Percentiles rank a stretch among this genome's conserved stretches.
Evolutionary conservation across 495 filamentous ascomycete species (phyloP).

Genomic region (Extremus antarcticus): DNA sequence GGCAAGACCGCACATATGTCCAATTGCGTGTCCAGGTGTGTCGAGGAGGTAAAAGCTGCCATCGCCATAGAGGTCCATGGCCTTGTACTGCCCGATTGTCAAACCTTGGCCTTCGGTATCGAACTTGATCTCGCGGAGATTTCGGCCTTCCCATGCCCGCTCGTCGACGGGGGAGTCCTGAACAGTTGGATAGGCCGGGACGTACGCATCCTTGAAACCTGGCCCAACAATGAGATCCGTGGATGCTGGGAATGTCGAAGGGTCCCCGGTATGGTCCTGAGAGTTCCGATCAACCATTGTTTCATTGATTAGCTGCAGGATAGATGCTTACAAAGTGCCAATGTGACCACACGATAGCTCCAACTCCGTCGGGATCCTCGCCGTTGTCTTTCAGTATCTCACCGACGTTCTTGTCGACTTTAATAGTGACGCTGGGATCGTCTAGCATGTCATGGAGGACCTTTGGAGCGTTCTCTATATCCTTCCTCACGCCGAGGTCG

Average conservation of each 20-base stretch:
- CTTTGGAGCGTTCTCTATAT: slow-evolving; percentile 37
- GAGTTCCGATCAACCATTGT: not conserved
- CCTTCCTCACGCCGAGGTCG: slow-evolving; percentile 48
- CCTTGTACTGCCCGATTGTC: slow-evolving; percentile 26
- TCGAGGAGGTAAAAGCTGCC: slow-evolving; percentile 50
- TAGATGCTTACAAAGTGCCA: slow-evolving; percentile 7
- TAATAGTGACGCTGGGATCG: slow-evolving; percentile 21
- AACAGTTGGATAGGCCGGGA: slow-evolving; percentile 43
- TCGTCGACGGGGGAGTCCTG: slow-evolving; percentile 24
- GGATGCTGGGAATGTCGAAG: slow-evolving; percentile 37
- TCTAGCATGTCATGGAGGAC: slow-evolving; percentile 23
- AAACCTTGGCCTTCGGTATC: slow-evolving; percentile 2
- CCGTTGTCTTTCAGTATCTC: slow-evolving; percentile 41
- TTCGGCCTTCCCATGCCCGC: slow-evolving; percentile 20
- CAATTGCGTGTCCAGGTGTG: slow-evolving; percentile 44
- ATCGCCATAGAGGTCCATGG: slow-evolving; percentile 41
- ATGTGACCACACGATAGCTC: slow-evolving; percentile 44
- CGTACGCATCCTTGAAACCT: slow-evolving; percentile 37
- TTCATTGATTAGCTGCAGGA: not conserved
- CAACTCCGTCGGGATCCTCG: slow-evolving; percentile 36
- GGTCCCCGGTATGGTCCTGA: slow-evolving; percentile 49
- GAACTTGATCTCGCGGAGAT: slow-evolving; percentile 27
- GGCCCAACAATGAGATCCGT: slow-evolving; percentile 44
- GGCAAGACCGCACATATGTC: slow-evolving; percentile 47
- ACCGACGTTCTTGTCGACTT: slow-evolving; percentile 37